Evolutionary conservation across 2,329 filamentous ascomycete genomes (phyloP).

Genomic region (Rhinocladiella mackenziei): DNA sequence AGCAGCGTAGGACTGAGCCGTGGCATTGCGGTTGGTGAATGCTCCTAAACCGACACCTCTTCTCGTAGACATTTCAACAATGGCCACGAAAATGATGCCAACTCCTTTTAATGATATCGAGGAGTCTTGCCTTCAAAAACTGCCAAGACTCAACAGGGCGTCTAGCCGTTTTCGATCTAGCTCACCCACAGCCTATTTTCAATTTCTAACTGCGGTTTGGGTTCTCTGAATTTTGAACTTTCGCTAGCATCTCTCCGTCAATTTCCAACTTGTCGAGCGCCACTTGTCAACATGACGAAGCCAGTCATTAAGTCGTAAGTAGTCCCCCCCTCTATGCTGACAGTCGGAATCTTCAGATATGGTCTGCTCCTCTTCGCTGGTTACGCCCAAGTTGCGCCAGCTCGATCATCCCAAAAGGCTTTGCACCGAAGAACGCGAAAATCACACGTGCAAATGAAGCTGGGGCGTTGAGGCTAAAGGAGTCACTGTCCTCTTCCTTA

Average conservation of each 20-base stretch:
- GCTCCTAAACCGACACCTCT: constrained; percentile 81
- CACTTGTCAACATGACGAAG: constrained; percentile 53
- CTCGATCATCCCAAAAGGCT: constrained; percentile 70
- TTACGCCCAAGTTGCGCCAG: constrained; percentile 59
- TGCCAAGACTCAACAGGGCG: not conserved
- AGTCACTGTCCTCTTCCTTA: constrained; percentile 60
- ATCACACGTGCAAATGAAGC: constrained; percentile 31
- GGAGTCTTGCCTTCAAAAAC: not conserved
- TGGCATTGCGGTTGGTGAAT: constrained; percentile 79
- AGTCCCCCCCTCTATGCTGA: constrained; percentile 43
- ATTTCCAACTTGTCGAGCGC: too few species aligned
- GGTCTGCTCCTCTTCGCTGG: constrained; percentile 79
- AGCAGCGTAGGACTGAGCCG: constrained; percentile 81
- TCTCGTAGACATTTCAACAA: constrained; percentile 42
- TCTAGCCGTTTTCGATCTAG: constrained; percentile 8
- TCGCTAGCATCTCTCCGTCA: constrained; percentile 26
- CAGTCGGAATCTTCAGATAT: constrained; percentile 60
- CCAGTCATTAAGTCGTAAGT: constrained; percentile 56
- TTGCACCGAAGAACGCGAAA: constrained; percentile 42
- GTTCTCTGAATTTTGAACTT: not conserved
- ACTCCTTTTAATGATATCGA: not conserved
- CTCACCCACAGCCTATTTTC: constrained; percentile 15
- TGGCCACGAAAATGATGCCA: not conserved
- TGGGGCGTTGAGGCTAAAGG: constrained; percentile 79
- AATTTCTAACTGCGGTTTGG: constrained; percentile 1